These are phyloP conservation scores for Obelidium mucronatum DNA, from an alignment of 192 early-diverging fungal species.

Conservation along the genomic window DNA sequence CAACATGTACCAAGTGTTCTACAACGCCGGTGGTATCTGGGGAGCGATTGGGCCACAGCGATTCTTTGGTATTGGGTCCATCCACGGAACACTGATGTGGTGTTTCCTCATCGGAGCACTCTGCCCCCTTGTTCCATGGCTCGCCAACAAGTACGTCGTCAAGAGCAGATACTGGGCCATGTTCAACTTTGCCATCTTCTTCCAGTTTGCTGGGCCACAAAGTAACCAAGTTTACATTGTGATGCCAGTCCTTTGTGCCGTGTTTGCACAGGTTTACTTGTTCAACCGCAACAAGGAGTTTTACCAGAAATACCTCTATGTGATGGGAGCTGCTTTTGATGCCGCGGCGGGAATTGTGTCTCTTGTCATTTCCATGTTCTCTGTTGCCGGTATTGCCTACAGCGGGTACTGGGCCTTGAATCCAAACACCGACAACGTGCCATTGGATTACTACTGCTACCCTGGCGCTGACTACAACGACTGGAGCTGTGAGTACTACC, in stretches of 20 bases:
- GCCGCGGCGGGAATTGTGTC: constrained; percentile 40
- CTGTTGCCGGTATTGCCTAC: constrained; percentile 3
- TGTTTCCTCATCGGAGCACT: constrained; percentile 42
- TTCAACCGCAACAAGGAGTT: constrained; percentile 23
- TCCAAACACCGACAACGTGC: constrained; percentile 15
- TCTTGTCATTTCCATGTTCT: background rate
- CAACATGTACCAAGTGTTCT: constrained; percentile 58
- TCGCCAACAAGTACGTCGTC: constrained; percentile 46
- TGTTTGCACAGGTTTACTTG: constrained; percentile 22
- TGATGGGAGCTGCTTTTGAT: constrained; percentile 63
- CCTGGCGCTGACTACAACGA: constrained; percentile 4
- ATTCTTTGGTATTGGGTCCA: constrained; percentile 60
- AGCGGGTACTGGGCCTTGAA: too few species aligned
- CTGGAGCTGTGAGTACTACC: constrained; percentile 1
- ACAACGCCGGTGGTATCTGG: too few species aligned
- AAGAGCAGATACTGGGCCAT: constrained; percentile 26
- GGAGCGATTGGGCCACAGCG: constrained; percentile 72
- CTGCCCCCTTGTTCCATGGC: constrained; percentile 47
- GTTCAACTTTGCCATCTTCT: constrained; percentile 33
- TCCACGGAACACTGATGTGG: constrained; percentile 39
- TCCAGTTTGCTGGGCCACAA: constrained; percentile 2
- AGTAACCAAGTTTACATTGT: constrained; percentile 30
- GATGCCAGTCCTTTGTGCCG: constrained; percentile 15
- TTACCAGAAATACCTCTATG: constrained; percentile 53
- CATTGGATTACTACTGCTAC: constrained; percentile 26